Evolutionary conservation across 768 basidiomycete genomes (phyloP).

Genomic region (Strobilomyces confusus): DNA sequence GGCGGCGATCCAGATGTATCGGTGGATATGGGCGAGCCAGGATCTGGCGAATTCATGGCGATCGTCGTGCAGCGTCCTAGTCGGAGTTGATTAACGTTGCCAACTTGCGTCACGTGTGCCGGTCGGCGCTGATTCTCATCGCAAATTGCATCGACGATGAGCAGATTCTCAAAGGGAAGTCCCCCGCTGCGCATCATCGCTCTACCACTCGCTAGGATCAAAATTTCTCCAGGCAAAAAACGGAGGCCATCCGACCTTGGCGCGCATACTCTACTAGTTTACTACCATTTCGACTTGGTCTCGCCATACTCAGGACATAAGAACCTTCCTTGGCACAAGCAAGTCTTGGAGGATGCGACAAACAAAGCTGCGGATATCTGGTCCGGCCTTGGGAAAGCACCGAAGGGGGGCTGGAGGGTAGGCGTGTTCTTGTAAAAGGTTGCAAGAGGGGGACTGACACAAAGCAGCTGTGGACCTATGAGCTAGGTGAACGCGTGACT

Average conservation of each 20-base stretch:
- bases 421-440: constrained; percentile 18
- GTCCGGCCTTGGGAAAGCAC: constrained; percentile 65
- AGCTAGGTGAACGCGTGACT: constrained; percentile 61
- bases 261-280: constrained; percentile 31
- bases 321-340: constrained; percentile 24
- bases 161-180: constrained; percentile 10
- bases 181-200: constrained; percentile 44
- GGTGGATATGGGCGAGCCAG: constrained; percentile 34
- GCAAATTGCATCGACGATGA: constrained; percentile 18
- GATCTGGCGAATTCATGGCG: constrained; percentile 36
- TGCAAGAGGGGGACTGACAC: constrained; percentile 6
- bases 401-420: constrained; percentile 71
- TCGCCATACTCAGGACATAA: constrained; percentile 30
- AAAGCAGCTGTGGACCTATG: constrained; percentile 53
- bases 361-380: constrained; percentile 55
- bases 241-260: constrained; percentile 7
- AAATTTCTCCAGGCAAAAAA: constrained; percentile 8
- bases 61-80: not conserved
- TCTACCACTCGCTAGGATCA: constrained; percentile 37
- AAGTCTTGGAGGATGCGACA: constrained; percentile 42
- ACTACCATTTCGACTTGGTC: constrained; percentile 39
- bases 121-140: no score
- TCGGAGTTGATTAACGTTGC: no score
- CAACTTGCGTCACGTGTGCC: constrained; percentile 17
- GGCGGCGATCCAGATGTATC: constrained; percentile 37